These are phyloP conservation scores for Lachnellula hyalina DNA, from an alignment of 2,329 filamentous ascomycete species.

Conservation along the genomic window DNA sequence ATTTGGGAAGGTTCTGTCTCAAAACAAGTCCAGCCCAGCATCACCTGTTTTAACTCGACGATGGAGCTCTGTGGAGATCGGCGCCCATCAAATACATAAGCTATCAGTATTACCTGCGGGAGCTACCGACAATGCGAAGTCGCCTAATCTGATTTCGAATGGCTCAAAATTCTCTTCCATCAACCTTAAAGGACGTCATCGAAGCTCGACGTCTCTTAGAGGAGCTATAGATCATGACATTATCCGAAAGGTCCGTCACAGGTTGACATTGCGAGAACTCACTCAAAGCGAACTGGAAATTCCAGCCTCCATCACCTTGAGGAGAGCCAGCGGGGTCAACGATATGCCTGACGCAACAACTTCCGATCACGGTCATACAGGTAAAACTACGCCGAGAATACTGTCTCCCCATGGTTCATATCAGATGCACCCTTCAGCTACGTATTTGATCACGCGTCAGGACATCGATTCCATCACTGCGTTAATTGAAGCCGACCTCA, in stretches of 20 bases:
- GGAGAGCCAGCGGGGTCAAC: slow-evolving; percentile 16
- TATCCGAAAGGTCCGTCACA: slow-evolving; percentile 19
- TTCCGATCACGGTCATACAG: background rate
- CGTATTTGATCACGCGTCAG: slow-evolving; percentile 22
- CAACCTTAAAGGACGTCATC: slow-evolving; percentile 1
- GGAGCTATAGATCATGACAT: slow-evolving; percentile 15
- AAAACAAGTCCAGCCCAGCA: background rate
- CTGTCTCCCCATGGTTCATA: background rate
- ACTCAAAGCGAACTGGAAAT: slow-evolving; percentile 1
- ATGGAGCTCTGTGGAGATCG: slow-evolving; percentile 26
- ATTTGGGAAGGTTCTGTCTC: background rate
- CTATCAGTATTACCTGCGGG: background rate
- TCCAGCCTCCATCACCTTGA: slow-evolving; percentile 23
- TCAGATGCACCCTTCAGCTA: slow-evolving; percentile 3
- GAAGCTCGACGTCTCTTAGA: slow-evolving; percentile 14
- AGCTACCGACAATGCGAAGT: background rate
- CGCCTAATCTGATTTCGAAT: background rate
- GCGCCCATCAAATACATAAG: slow-evolving; percentile 5
- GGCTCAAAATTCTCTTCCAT: background rate
- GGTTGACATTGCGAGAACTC: slow-evolving; percentile 17
- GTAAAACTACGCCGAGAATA: background rate
- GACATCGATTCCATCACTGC: slow-evolving; percentile 23
- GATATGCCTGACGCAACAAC: background rate
- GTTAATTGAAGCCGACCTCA: slow-evolving; percentile 16
- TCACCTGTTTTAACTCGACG: slow-evolving; percentile 14